Evolutionary conservation across 1,139 yeast genomes (phyloP), one percentile per base, ranked within the genome.

Genomic region (Candida sp.): DNA sequence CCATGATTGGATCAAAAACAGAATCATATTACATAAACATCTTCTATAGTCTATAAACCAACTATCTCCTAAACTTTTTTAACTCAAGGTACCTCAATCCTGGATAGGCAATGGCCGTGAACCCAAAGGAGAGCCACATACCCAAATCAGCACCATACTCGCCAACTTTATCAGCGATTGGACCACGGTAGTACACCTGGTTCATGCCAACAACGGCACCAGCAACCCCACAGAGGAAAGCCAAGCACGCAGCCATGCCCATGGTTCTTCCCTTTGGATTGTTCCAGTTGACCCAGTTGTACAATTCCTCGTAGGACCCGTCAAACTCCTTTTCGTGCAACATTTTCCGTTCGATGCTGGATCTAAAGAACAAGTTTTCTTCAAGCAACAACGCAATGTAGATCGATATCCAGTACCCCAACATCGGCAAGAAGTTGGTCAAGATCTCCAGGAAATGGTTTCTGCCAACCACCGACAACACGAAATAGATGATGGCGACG

Each of bases 371-470:
- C 7, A 80, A 50, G 61, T 89, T 89, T 64, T 91, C 97, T 61
- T 90, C 92, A 3, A 90, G 56, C 39, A 90, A 68, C 47, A 91
- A 70, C 22, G 83, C 81, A 61, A 88, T 83, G 67, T 90, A 91
- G 71, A 91, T 89, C 48, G 93, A 84, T 49, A 89, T 82, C 97
- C 97, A 91, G 70, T 91, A 91, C 1, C 96, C 96, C 52, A 91
- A 82, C 97, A 91, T 91, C 7, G 97, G 97, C 59, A 91, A 74
- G 71, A 91, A 91, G 63, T 91, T 91, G 17, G 91, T 84, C 62
- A 91, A 73, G 55, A 90, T 90, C 5, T 83, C 77, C 49, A 91
- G 79, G 63, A 91, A 87, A 59, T 85, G 84, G 66, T 88, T 74
- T 60, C 89, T 80, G 7, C 97, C 97, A 7, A 83, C 94, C 48